Evolutionary conservation across 257 asterid genomes (phyloP), one percentile per base, ranked within the genome.

Genomic region (Solanum bulbocastanum): DNA sequence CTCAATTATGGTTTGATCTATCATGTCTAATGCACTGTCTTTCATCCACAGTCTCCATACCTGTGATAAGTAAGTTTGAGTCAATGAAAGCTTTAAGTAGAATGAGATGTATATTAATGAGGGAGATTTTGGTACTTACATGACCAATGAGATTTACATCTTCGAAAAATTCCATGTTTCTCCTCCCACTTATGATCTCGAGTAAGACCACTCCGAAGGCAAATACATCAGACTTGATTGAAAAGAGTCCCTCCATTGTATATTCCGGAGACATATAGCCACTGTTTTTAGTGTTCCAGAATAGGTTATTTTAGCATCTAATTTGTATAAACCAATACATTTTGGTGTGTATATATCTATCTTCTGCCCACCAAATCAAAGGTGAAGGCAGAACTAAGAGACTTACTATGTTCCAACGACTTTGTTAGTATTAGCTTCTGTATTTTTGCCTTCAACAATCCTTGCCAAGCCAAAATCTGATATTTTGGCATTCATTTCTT

Each of bases 181-280:
- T 88, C 83, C 86, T 90, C 15, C 92, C 91, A 33, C 90, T 79
- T 4, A 89, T 25, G 27, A 89, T 87, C 74, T 89, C 91, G 15
- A 89, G 91, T 37, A 89, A 3, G 52, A 89, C 58, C 30, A 89
- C 90, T 30, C 91, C 91, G 25, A 89, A 89, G 52, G 88, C 86
- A 35, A 78, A 89, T 58, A 89, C 91, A 81, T 89, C 91, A 4
- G 91, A 85, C 39, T 89, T 89, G 35, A 56, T 73, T 25, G 91
- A 89, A 84, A 87, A 87, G 1, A 87, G 44, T 15, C 91, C 90
- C 68, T 88, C 88, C 13, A 72, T 1, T 79, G 91, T 90, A 87
- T 87, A 89, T 62, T 89, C 88, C 8, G 91, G 91, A 33, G 91
- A 78, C 89, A 89, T 89, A 85, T 89, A 89, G 9, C 91, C 88